A percentile compares a stretch with the other conserved stretches of the same genome.
phyloP scores from a whole-genome alignment of 306 rosid species.

The Citrullus amarus region DNA sequence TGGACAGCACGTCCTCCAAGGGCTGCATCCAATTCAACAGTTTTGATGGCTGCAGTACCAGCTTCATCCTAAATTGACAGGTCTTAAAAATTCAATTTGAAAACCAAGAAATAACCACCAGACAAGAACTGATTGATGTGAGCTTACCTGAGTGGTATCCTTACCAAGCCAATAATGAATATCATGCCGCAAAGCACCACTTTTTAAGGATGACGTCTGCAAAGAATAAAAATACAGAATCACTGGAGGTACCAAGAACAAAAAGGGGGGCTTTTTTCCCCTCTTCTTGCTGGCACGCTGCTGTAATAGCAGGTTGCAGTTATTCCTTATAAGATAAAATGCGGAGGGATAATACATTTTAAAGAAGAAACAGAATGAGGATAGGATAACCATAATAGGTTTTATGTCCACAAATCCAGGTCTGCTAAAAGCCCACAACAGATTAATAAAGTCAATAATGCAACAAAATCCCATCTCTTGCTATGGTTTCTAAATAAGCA shows the following conservation, averaged over 20 bases:
- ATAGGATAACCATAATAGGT: neutral
- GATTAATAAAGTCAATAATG: neutral
- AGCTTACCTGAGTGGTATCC: slow-evolving; percentile 69
- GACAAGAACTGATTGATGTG: neutral
- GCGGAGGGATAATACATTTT: neutral
- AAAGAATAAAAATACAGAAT: slow-evolving; percentile 5
- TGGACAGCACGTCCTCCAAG: slow-evolving; percentile 99
- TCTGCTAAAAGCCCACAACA: neutral
- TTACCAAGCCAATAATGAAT: slow-evolving; percentile 98
- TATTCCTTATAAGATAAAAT: neutral
- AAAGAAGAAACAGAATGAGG: neutral
- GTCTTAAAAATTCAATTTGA: slow-evolving; percentile 13
- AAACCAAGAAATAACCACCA: slow-evolving; percentile 5
- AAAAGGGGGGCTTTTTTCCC: neutral
- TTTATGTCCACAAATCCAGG: neutral
- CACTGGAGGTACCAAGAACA: neutral
- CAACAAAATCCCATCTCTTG: neutral
- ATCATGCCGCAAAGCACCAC: slow-evolving; percentile 82
- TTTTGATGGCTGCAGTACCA: slow-evolving; percentile 86
- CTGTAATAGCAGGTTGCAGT: slow-evolving; percentile 1
- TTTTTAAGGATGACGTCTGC: slow-evolving; percentile 73
- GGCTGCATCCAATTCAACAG: slow-evolving; percentile 90
- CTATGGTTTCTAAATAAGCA: neutral
- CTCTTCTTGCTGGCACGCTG: neutral
- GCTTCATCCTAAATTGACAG: slow-evolving; percentile 79